Evolutionary conservation across 2,329 filamentous ascomycete species (phyloP), one percentile per base, ranked within the genome.

Genomic region (Zasmidium cellare): DNA sequence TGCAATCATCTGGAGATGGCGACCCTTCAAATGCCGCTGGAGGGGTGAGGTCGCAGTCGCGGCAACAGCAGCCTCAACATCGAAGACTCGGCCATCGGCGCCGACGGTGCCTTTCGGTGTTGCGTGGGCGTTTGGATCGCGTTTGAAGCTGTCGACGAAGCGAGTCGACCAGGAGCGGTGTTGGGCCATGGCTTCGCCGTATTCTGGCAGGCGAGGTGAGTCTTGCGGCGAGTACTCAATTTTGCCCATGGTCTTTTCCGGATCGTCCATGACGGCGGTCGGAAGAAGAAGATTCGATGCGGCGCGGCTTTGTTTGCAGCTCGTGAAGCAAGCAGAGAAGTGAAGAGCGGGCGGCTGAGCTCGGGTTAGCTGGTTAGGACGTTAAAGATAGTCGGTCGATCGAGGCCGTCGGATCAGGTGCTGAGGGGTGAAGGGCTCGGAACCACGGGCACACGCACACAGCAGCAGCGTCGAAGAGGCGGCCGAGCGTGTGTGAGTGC

Each of bases 1-100:
- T 14, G 93, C 93, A 80, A 97, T 97, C 93, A 97, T 97, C 78
- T 97, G 92, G 71, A 97, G 72, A 79, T 97, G 93, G 49, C 92
- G 83, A 19, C 87, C 86, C 76, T 96, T 94, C 65, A 96, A 77
- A 72, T 86, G 60, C 44, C 91, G 83, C 53, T 89, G 85, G 51
- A 97, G 80, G 7, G 88, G 86, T 47, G 90, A 88, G 63, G 87
- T 82, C 3, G 90, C 89, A 1, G 91, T 92, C 46, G 80, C 81
- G 16, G 76, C 73, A 1, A 81, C 82, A 0, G 84, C 84, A 54
- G 72, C 72, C 70, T 92, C 87, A 64, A 91, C 76, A 70, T 90
- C 81, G 69, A 83, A 86, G 14, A 80, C 78, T 59, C 79, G 79
- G 54, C 81, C 82, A 74, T 84, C 80, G 6, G 78, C 79, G 53